Evolutionary conservation across 179 eudicot species (phyloP), one percentile per base, ranked within the genome.

Genomic region (Heliamphora pulchella): DNA sequence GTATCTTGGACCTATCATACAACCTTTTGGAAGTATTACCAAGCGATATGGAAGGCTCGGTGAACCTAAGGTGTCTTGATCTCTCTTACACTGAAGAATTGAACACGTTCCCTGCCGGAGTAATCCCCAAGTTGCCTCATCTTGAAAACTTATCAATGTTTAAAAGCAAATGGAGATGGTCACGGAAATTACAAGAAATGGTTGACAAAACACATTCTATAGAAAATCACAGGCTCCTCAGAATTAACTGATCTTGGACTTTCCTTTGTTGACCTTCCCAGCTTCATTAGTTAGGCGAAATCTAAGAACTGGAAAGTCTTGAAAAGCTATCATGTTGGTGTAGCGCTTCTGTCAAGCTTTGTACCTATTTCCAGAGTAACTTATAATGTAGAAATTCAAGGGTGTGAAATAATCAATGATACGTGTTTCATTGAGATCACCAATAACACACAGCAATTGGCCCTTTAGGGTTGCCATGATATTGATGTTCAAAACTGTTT

Each of bases 141-240:
- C 79, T 80, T 39, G 82, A 80, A 55, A 75, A 66, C 61, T 41
- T 80, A 43, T 74, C 67, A 10, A 62, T 80, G 82, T 64, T 74
- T 43, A 65, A 50, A 66, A 75, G 82, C 74, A 74, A 75, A 57
- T 74, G 74, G 64, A 80, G 61, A 66, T 80, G 82, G 82, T 80
- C 82, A 48, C 41, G 18, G 53, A n/a, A 73, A 31, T 22, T 31
- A 14, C 62, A 43, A 14, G 1, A 0, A 8, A 48, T 51, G 58
- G 41, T 8, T 8, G 44, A 39, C 4, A 69, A 74, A 64, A 74
- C 64, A 8, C 65, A 54, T 22, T 74, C 65, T 66, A 13, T 64
- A 11, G 79, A 80, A 54, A 65, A 31, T 80, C 22, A 48, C 65
- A 22, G 65, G 82, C 48, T 55, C 75, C 66, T 54, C 62, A 13